Evolutionary conservation across 176 grass and related monocot genomes (phyloP), one percentile per base, ranked within the genome.

Genomic region (Ananas comosus): DNA sequence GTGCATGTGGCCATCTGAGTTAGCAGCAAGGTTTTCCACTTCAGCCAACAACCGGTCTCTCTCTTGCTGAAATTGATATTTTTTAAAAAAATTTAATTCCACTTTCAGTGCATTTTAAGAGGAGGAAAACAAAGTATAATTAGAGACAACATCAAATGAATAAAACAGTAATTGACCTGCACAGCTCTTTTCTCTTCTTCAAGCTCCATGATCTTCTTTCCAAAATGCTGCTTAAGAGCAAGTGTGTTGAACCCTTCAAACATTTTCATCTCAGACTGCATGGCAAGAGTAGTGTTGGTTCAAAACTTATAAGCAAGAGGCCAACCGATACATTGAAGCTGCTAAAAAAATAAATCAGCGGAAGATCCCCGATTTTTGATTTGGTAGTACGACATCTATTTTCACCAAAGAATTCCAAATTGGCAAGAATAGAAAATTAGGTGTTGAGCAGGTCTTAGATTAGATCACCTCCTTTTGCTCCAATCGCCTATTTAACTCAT

Each of bases 221-320:
- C 82, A 4, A 94, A 99, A 72, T 99, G 95, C 63, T 99, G 87
- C 64, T 94, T 99, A 69, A 99, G 89, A 65, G 84, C 90, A 80
- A 94, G 69, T 18, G 90, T 88, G 72, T 99, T 87, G 67, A 79
- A 84, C 80, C 95, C 79, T 65, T 79, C 95, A 78, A 87, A 88
- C 90, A 85, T 83, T 94, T 91, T 99, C 84, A 94, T 99, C 85
- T 99, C 90, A 64, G 90, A 91, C 95, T 99, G 84, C 79, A 88
- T 11, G 11, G 27, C 68, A 57, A 66, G 21, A 61, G 71, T 76
- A 18, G 81, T 69, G 4, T 12, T 68, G 21, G 19, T 61, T 68
- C 27, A 19, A 16, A 61, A 61, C 7, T 19, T 22, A 61, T 16
- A 61, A 61, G 33, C 33, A 42, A 42, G 33, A 42, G 33, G 33